These are phyloP conservation scores for Medakamo hakoo DNA, from an alignment of 139 green algal species.

Conservation along the genomic window DNA sequence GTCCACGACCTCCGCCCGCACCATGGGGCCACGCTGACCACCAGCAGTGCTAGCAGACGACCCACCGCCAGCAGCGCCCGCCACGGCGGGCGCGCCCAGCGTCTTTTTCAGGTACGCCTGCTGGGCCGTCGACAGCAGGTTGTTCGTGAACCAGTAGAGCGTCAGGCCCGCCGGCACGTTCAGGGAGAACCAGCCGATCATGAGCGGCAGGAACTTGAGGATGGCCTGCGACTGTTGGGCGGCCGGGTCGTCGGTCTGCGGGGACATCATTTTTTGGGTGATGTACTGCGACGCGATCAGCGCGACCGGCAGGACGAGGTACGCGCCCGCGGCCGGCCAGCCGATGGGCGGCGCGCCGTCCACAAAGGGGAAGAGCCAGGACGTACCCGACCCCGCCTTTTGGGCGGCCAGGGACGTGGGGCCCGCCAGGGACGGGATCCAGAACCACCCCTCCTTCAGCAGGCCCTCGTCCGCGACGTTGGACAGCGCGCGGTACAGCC, in stretches of 20 bases:
- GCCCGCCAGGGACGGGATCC: constrained; percentile 76
- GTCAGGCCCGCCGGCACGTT: constrained; percentile 93
- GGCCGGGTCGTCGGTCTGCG: constrained; percentile 35
- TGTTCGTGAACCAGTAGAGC: constrained; percentile 99
- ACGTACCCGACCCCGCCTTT: constrained; percentile 28
- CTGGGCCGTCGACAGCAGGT: constrained; percentile 80
- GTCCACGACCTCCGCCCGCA: not conserved
- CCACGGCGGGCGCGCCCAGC: not conserved
- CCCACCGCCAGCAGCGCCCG: not conserved
- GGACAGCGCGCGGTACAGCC: constrained; percentile 81
- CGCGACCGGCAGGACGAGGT: constrained; percentile 50
- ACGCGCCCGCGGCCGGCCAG: constrained; percentile 41
- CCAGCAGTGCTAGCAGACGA: constrained; percentile 1
- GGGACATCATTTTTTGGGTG: constrained; percentile 58
- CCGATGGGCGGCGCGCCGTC: constrained; percentile 47
- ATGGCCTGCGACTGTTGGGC: constrained; percentile 66
- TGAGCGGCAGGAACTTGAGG: constrained; percentile 92
- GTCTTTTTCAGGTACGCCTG: constrained; percentile 32
- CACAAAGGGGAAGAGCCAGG: constrained; percentile 56
- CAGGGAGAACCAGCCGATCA: constrained; percentile 95
- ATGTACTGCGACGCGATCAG: constrained; percentile 57
- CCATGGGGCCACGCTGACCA: too few species aligned
- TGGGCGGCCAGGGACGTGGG: constrained; percentile 38
- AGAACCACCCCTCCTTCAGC: constrained; percentile 82
- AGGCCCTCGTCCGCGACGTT: constrained; percentile 78